Percentiles rank a stretch among this genome's conserved stretches.
phyloP scores from a whole-genome alignment of 2,329 filamentous ascomycete species.

The Monosporascus sp. region DNA sequence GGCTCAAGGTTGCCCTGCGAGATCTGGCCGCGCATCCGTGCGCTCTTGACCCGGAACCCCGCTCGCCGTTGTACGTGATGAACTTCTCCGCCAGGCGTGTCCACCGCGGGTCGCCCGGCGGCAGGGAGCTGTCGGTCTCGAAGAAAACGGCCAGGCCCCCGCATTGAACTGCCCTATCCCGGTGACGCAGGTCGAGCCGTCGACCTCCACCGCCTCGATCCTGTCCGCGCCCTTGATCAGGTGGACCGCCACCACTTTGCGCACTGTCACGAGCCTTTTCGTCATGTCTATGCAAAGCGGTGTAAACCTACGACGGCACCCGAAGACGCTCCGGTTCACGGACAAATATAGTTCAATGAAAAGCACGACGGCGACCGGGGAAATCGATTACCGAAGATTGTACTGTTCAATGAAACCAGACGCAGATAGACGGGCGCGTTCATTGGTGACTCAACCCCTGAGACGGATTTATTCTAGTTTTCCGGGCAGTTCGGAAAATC shows the following conservation, averaged over 20 bases:
- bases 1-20: conserved; percentile 22
- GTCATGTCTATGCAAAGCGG: neutral
- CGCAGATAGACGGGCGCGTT: no score
- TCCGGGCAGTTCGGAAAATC: no score
- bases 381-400: no score
- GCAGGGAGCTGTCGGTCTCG: conserved; percentile 26
- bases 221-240: conserved; percentile 7
- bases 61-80: conserved; percentile 8
- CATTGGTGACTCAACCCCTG: no score
- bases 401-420: no score
- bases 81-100: conserved; percentile 8
- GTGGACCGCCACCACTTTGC: conserved; percentile 11
- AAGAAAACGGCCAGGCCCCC: conserved; percentile 22
- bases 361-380: no score
- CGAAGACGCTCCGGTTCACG: no score
- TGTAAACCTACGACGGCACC: no score
- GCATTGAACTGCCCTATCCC: conserved; percentile 5
- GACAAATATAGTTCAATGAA: no score
- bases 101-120: conserved; percentile 13
- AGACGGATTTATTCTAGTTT: no score
- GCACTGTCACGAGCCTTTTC: conserved; percentile 29
- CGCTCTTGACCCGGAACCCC: conserved; percentile 16
- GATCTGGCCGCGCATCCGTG: conserved; percentile 9
- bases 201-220: conserved; percentile 14
- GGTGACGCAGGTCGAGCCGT: conserved; percentile 20